Evolutionary conservation across 2,329 filamentous ascomycete species (phyloP).

Genomic region (Fonsecaea nubica): DNA sequence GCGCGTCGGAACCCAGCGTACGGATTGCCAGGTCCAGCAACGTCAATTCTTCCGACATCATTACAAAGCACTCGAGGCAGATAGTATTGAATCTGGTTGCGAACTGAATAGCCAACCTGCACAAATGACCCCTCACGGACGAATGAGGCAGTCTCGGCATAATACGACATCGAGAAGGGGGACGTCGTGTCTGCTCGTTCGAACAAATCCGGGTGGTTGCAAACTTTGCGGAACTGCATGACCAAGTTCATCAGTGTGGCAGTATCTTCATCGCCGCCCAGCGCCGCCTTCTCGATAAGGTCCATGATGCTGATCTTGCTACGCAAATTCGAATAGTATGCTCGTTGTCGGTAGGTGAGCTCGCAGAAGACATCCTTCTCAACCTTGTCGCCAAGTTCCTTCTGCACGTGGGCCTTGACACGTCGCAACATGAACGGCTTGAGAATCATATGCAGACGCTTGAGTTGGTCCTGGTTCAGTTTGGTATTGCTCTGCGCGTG

Average conservation of each 20-base stretch:
- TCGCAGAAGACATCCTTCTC: slow-evolving; percentile 96
- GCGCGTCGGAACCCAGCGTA: slow-evolving; percentile 64
- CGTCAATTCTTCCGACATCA: slow-evolving; percentile 76
- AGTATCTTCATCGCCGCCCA: slow-evolving; percentile 92
- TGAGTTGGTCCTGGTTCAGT: slow-evolving; percentile 96
- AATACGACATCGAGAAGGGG: slow-evolving; percentile 81
- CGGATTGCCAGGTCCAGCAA: slow-evolving; percentile 74
- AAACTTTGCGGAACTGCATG: slow-evolving; percentile 99
- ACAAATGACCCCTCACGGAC: slow-evolving; percentile 84
- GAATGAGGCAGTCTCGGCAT: slow-evolving; percentile 94
- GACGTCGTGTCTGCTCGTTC: slow-evolving; percentile 91
- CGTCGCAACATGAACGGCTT: slow-evolving; percentile 99
- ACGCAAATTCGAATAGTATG: slow-evolving; percentile 87
- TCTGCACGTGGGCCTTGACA: slow-evolving; percentile 99
- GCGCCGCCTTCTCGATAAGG: slow-evolving; percentile 93
- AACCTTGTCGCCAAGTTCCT: slow-evolving; percentile 98
- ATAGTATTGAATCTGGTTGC: slow-evolving; percentile 82
- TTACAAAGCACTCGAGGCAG: slow-evolving; percentile 82
- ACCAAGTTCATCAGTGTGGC: slow-evolving; percentile 98
- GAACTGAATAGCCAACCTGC: slow-evolving; percentile 83
- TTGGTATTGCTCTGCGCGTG: slow-evolving; percentile 99
- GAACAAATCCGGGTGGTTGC: slow-evolving; percentile 97
- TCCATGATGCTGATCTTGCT: slow-evolving; percentile 99
- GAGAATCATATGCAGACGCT: slow-evolving; percentile 96
- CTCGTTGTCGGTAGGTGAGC: slow-evolving; percentile 92